A percentile compares a stretch with the other conserved stretches of the same genome.
Evolutionary conservation across 2,329 filamentous ascomycete genomes (phyloP).

Genomic region (Setomelanomma holmii): DNA sequence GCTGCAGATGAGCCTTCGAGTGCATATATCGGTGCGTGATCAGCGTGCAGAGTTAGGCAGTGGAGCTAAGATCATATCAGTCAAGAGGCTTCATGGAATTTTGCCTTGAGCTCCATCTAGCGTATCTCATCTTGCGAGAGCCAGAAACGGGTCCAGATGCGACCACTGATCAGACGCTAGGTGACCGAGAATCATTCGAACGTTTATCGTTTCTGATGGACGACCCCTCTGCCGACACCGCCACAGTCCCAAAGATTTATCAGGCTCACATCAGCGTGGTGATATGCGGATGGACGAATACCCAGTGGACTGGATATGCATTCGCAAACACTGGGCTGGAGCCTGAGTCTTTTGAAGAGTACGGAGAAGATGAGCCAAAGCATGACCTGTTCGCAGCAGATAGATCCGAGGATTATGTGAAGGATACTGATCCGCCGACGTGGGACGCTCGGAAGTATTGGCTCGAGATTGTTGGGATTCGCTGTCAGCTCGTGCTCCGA

Average conservation of each 20-base stretch:
- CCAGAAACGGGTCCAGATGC: neutral
- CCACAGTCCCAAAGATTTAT: too few species aligned
- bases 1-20: constrained; percentile 10
- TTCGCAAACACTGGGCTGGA: neutral
- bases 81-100: constrained; percentile 8
- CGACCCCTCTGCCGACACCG: neutral
- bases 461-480: constrained; percentile 5
- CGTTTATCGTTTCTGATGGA: neutral
- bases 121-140: constrained; percentile 2
- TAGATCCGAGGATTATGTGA: neutral
- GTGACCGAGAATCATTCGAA: too few species aligned
- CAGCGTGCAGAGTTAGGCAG: too few species aligned
- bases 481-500: constrained; percentile 1
- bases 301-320: constrained; percentile 7
- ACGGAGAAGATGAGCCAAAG: neutral
- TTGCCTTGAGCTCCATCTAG: constrained; percentile 13
- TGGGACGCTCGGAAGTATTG: constrained; percentile 19
- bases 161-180: too few species aligned
- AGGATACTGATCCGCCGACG: neutral
- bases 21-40: constrained; percentile 14
- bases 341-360: neutral
- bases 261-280: constrained; percentile 10
- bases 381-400: constrained; percentile 4
- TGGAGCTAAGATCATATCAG: too few species aligned
- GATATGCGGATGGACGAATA: constrained; percentile 8